Evolutionary conservation across 805 yeast species (phyloP).

Genomic region (Yamadazyma phyllophila): DNA sequence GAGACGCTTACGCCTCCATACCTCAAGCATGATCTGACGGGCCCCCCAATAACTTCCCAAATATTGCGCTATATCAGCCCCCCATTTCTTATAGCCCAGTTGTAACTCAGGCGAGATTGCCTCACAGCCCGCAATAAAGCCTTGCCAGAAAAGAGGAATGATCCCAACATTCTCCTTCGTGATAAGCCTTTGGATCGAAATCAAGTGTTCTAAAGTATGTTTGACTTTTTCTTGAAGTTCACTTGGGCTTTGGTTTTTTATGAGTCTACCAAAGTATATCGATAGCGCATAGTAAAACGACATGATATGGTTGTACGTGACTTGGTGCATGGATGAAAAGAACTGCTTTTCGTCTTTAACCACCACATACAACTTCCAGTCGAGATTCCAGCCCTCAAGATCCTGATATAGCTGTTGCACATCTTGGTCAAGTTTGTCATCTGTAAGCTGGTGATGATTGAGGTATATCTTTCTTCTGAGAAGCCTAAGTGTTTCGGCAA

Average conservation of each 20-base stretch:
- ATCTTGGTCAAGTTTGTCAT: conserved; percentile 14
- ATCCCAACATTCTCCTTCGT: conserved; percentile 55
- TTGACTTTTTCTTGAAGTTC: conserved; percentile 62
- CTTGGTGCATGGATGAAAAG: conserved; percentile 59
- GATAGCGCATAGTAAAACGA: conserved; percentile 73
- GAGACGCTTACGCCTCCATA: conserved; percentile 71
- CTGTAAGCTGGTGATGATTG: conserved; percentile 23
- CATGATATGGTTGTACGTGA: conserved; percentile 74
- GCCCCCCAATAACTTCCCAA: conserved; percentile 84
- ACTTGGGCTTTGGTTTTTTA: conserved; percentile 52
- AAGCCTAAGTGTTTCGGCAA: conserved; percentile 68
- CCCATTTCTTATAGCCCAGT: conserved; percentile 70
- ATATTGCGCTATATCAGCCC: conserved; percentile 53
- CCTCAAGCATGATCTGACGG: conserved; percentile 79
- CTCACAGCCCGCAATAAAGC: conserved; percentile 84
- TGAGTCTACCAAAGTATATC: conserved; percentile 68
- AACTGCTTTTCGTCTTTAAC: conserved; percentile 28
- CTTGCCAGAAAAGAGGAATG: conserved; percentile 84
- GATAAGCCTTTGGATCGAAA: conserved; percentile 57
- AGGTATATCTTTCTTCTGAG: conserved; percentile 61
- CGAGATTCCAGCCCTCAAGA: conserved; percentile 65
- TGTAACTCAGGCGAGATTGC: conserved; percentile 59
- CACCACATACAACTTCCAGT: conserved; percentile 58
- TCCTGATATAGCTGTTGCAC: conserved; percentile 40
- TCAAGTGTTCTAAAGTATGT: conserved; percentile 60